Conservation (phyloP, 768 basidiomycete species). For the Xerocomellus dryophilus region DNA sequence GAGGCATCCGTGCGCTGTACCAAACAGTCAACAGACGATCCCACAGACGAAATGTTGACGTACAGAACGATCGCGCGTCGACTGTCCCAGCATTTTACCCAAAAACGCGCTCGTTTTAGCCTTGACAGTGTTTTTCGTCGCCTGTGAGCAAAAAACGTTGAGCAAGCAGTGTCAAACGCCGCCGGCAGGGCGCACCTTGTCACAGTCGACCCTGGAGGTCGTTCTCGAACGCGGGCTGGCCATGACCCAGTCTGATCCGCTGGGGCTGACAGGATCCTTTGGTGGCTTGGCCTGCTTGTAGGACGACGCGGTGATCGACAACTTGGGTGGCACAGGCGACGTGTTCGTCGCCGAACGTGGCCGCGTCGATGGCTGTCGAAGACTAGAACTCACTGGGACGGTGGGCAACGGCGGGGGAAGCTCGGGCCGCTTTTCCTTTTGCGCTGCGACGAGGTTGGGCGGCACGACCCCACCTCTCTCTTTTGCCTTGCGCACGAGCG, state of each 20-base stretch:
- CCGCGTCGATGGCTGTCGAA: slow-evolving; percentile 33
- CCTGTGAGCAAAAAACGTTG: slow-evolving; percentile 7
- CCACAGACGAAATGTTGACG: slow-evolving; percentile 22
- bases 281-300: slow-evolving; percentile 21
- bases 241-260: slow-evolving; percentile 46
- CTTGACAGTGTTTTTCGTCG: slow-evolving; percentile 61
- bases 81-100: slow-evolving; percentile 74
- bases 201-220: slow-evolving; percentile 39
- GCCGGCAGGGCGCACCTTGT: slow-evolving; percentile 42
- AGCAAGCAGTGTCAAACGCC: not conserved
- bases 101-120: slow-evolving; percentile 79
- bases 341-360: slow-evolving; percentile 44
- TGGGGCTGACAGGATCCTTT: slow-evolving; percentile 34
- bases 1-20: slow-evolving; percentile 56
- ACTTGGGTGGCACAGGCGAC: slow-evolving; percentile 30
- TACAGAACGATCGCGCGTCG: slow-evolving; percentile 68
- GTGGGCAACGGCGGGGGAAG: slow-evolving; percentile 46
- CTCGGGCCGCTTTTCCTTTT: slow-evolving; percentile 36
- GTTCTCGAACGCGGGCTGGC: slow-evolving; percentile 45
- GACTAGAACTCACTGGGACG: slow-evolving; percentile 14
- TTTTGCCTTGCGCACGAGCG: slow-evolving; percentile 79
- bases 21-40: slow-evolving; percentile 13
- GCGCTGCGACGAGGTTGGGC: slow-evolving; percentile 27
- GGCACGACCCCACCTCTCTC: slow-evolving; percentile 52
- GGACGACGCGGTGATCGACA: slow-evolving; percentile 35